phyloP scores from a whole-genome alignment of 1,284 basidiomycete genomes.

The Ustilago vetiveriae region DNA sequence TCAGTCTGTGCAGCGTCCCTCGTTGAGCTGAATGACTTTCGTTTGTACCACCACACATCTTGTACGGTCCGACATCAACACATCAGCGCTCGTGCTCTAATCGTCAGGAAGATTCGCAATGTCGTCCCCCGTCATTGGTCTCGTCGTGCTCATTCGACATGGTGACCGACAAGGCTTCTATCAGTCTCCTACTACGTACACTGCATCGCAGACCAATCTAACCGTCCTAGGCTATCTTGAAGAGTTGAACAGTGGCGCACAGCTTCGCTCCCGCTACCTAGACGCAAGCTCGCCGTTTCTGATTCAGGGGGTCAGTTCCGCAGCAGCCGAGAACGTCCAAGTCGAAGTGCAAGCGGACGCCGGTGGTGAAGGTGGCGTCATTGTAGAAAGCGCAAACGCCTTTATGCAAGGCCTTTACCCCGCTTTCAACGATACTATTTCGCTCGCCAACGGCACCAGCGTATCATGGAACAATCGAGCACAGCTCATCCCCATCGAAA shows the following conservation, averaged over 20 bases:
- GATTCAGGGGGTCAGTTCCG: constrained; percentile 73
- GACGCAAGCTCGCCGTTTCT: constrained; percentile 70
- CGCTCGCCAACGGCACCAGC: constrained; percentile 76
- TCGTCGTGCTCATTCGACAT: constrained; percentile 82
- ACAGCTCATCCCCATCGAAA: constrained; percentile 76
- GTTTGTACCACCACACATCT: background rate
- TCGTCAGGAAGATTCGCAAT: constrained; percentile 1
- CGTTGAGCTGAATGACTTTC: background rate
- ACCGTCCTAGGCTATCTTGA: constrained; percentile 81
- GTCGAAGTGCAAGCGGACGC: constrained; percentile 67
- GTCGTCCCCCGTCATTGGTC: constrained; percentile 73
- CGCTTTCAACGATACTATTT: constrained; percentile 51
- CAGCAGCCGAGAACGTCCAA: constrained; percentile 41
- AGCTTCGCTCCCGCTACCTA: constrained; percentile 78
- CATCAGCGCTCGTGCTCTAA: too few species aligned
- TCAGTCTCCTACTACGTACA: constrained; percentile 70
- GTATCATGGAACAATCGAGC: constrained; percentile 81
- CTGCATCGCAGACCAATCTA: constrained; percentile 77
- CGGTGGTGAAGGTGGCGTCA: constrained; percentile 82
- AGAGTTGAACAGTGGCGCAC: constrained; percentile 76
- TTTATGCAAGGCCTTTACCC: constrained; percentile 65
- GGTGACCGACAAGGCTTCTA: constrained; percentile 75
- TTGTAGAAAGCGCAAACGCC: constrained; percentile 76
- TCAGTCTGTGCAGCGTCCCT: too few species aligned
- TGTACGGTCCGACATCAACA: too few species aligned